Conservation (phyloP, 192 early-diverging fungal species). For the Coemansia sp. region DNA sequence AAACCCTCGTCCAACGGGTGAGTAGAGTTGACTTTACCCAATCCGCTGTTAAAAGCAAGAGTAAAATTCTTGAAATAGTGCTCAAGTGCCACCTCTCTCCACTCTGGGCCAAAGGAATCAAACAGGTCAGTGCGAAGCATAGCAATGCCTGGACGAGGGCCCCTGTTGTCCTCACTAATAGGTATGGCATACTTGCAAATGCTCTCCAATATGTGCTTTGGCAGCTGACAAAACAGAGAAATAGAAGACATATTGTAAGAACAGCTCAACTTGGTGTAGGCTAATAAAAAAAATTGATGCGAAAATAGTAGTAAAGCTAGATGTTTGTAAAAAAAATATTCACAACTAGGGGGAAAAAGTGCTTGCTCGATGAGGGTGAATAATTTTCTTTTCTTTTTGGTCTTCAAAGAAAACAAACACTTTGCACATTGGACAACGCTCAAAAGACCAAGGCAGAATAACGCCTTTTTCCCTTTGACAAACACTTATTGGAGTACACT, state of each 20-base stretch:
- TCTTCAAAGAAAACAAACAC: too few relatives aligned
- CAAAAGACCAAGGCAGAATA: too few relatives aligned
- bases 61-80: not conserved
- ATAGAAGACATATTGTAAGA: not conserved
- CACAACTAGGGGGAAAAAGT: too few relatives aligned
- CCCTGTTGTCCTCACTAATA: not conserved
- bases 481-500: too few relatives aligned
- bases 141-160: not conserved
- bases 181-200: not conserved
- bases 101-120: not conserved
- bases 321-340: too few relatives aligned
- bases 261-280: too few relatives aligned
- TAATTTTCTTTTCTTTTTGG: too few relatives aligned
- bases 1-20: not conserved
- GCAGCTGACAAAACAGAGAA: not conserved
- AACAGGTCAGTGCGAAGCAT: not conserved
- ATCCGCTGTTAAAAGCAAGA: not conserved
- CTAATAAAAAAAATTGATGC: too few relatives aligned
- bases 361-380: too few relatives aligned
- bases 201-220: not conserved
- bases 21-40: not conserved
- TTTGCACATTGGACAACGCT: too few relatives aligned
- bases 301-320: too few relatives aligned
- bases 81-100: not conserved
- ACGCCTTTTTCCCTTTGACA: too few relatives aligned